A percentile compares a stretch with the other conserved stretches of the same genome.
Evolutionary conservation across 2,329 filamentous ascomycete genomes (phyloP).

Genomic region (Colletotrichum lini): DNA sequence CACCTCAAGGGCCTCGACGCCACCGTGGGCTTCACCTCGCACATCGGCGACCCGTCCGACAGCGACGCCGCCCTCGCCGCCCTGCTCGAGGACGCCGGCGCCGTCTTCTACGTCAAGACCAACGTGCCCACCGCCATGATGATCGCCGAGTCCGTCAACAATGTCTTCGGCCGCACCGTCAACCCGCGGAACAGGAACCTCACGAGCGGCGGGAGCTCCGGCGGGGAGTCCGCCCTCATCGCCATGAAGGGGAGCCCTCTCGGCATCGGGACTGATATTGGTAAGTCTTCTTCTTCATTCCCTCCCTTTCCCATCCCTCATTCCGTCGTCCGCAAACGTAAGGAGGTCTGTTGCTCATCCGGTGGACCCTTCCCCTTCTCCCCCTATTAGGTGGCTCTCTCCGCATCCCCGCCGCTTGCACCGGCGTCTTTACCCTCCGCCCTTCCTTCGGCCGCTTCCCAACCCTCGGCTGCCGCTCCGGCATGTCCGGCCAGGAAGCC

Average conservation of each 20-base stretch:
- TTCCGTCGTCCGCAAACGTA: no score
- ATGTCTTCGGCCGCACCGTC: constrained; percentile 73
- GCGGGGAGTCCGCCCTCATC: constrained; percentile 77
- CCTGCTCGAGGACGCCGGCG: constrained; percentile 63
- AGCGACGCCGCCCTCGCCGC: constrained; percentile 57
- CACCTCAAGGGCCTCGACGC: constrained; percentile 72
- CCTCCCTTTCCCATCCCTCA: no score
- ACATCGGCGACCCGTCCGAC: constrained; percentile 70
- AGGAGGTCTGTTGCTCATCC: background rate
- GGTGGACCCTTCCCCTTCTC: no score
- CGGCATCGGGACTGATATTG: constrained; percentile 76
- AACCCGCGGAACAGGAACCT: constrained; percentile 73
- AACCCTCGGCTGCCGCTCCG: constrained; percentile 65
- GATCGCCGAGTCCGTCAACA: constrained; percentile 78
- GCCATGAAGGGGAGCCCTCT: constrained; percentile 70
- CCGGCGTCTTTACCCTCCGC: constrained; percentile 69
- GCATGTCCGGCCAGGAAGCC: constrained; percentile 76
- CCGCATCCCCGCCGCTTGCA: constrained; percentile 68
- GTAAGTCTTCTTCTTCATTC: constrained; percentile 34
- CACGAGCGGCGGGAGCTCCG: constrained; percentile 76
- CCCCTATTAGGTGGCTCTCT: constrained; percentile 62
- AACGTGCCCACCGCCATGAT: constrained; percentile 76
- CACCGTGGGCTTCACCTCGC: constrained; percentile 72
- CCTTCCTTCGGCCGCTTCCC: constrained; percentile 74
- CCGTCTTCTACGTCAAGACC: constrained; percentile 71